A percentile compares a stretch with the other conserved stretches of the same genome.
These are phyloP conservation scores for Pseudonitzschia delicatissima DNA, from an alignment of 108 stramenopile species.

Conservation along the genomic window DNA sequence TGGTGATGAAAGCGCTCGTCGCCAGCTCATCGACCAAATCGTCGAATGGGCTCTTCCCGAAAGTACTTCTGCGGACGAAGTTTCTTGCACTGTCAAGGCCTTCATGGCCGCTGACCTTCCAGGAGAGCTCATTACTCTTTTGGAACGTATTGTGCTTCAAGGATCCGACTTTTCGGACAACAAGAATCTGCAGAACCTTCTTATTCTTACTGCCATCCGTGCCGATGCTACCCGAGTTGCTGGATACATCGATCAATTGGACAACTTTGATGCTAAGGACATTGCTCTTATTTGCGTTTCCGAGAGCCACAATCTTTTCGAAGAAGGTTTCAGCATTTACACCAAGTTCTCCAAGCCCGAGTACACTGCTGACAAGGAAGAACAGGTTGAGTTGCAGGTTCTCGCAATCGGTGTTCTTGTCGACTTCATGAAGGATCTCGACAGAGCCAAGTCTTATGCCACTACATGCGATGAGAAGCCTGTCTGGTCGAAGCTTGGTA, in stretches of 20 bases:
- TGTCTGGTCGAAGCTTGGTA: slow-evolving; percentile 99
- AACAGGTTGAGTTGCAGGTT: slow-evolving; percentile 93
- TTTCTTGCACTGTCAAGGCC: slow-evolving; percentile 99
- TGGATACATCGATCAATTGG: slow-evolving; percentile 99
- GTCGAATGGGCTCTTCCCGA: slow-evolving; percentile 99
- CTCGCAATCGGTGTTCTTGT: slow-evolving; percentile 96
- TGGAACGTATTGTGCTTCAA: slow-evolving; percentile 99
- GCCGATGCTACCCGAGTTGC: slow-evolving; percentile 93
- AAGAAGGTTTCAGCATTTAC: slow-evolving; percentile 99
- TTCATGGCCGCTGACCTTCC: slow-evolving; percentile 99
- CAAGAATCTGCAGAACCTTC: slow-evolving; percentile 99
- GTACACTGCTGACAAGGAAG: slow-evolving; percentile 85
- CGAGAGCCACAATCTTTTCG: slow-evolving; percentile 98
- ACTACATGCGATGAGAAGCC: slow-evolving; percentile 94
- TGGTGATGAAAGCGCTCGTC: slow-evolving; percentile 68
- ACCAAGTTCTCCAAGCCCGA: slow-evolving; percentile 96
- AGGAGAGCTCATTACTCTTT: slow-evolving; percentile 96
- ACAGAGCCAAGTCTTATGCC: slow-evolving; percentile 97
- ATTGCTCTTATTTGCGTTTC: slow-evolving; percentile 98
- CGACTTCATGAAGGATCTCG: slow-evolving; percentile 95
- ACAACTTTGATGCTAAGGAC: slow-evolving; percentile 99
- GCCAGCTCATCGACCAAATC: slow-evolving; percentile 98
- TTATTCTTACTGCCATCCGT: slow-evolving; percentile 99
- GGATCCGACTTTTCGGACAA: slow-evolving; percentile 99
- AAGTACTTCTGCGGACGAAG: slow-evolving; percentile 97